Percentiles rank a stretch among this genome's conserved stretches.
Conservation (phyloP, 73 alveolate species). For the Uronychia setigera region DNA sequence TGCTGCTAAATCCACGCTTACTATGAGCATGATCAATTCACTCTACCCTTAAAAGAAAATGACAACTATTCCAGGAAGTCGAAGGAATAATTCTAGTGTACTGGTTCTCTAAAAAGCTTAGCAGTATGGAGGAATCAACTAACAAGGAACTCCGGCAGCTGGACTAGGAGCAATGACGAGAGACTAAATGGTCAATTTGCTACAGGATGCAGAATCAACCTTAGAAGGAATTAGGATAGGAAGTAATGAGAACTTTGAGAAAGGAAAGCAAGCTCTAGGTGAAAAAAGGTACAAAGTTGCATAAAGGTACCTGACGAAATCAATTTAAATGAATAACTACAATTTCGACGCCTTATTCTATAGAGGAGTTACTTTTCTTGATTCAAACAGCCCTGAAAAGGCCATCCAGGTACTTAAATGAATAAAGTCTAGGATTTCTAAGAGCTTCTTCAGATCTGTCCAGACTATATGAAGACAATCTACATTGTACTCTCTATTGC, state of each 20-base stretch:
- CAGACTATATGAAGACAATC: conserved; percentile 41
- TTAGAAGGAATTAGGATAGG: not conserved
- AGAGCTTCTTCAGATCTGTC: conserved; percentile 34
- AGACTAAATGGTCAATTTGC: not conserved
- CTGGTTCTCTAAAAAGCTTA: not conserved
- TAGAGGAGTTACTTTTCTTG: conserved; percentile 54
- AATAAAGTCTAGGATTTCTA: conserved; percentile 9
- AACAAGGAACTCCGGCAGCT: not conserved
- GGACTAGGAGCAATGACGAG: not conserved
- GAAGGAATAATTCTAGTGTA: not conserved
- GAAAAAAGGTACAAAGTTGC: conserved; percentile 68
- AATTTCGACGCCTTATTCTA: conserved; percentile 47
- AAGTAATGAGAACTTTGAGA: conserved; percentile 13
- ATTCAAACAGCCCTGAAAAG: conserved; percentile 41
- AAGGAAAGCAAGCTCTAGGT: conserved; percentile 46
- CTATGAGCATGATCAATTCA: not conserved
- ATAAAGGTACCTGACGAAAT: conserved; percentile 33
- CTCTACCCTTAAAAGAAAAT: not conserved
- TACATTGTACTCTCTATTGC: conserved; percentile 68
- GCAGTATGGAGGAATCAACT: not conserved
- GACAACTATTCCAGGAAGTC: not conserved
- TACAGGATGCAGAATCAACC: not conserved
- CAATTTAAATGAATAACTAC: conserved; percentile 18
- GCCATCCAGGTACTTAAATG: conserved; percentile 17
- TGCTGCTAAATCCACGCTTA: not conserved